These are phyloP conservation scores for Clitopilus hobsonii DNA, from an alignment of 768 basidiomycete genomes.

Conservation along the genomic window DNA sequence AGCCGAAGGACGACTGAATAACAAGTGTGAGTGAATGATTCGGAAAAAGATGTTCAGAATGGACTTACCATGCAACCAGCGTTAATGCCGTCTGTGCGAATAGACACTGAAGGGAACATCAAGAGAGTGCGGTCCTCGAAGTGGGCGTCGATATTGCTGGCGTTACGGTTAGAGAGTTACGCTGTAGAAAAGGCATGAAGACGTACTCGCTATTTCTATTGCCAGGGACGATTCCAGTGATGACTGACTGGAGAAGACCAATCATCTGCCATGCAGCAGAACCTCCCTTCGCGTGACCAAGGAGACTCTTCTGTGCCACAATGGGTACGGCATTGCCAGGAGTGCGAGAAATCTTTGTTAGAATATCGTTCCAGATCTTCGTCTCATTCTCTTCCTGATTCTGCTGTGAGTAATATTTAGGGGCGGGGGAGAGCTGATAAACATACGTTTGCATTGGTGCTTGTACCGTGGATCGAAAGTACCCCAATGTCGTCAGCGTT, in stretches of 20 bases:
- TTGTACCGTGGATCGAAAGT: constrained; percentile 85
- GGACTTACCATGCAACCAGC: constrained; percentile 79
- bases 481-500: constrained; percentile 91
- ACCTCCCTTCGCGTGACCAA: constrained; percentile 97
- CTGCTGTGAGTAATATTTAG: constrained; percentile 7
- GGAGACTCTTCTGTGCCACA: constrained; percentile 95
- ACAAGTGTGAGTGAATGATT: constrained; percentile 6
- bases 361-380: constrained; percentile 92
- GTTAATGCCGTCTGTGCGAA: constrained; percentile 89
- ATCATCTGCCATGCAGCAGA: constrained; percentile 98
- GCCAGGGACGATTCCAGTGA: constrained; percentile 85
- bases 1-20: constrained; percentile 88
- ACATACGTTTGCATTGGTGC: constrained; percentile 75
- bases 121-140: constrained; percentile 88
- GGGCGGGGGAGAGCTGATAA: not conserved
- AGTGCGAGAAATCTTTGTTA: constrained; percentile 83
- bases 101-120: constrained; percentile 96
- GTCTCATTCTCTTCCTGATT: constrained; percentile 93
- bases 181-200: not conserved
- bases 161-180: constrained; percentile 3
- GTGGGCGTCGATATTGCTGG: constrained; percentile 87
- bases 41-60: no score
- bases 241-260: constrained; percentile 83
- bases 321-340: constrained; percentile 96
- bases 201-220: constrained; percentile 96